Conservation (phyloP, 2,329 filamentous ascomycete genomes). For the Knufia fluminis region DNA sequence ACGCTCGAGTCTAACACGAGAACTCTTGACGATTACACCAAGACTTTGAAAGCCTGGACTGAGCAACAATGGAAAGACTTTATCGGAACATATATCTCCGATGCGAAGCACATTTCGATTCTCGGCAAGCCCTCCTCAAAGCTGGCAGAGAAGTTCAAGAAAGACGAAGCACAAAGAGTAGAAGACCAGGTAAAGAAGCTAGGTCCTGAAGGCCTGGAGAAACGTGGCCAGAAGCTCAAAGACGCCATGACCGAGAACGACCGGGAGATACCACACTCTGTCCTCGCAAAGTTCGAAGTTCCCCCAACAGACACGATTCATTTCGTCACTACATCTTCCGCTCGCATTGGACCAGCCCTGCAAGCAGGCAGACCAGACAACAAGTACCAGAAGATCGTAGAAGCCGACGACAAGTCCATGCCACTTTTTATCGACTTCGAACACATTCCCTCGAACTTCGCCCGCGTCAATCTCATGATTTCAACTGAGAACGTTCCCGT, state of each 20-base stretch:
- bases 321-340: slow-evolving; percentile 82
- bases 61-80: slow-evolving; percentile 78
- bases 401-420: slow-evolving; percentile 54
- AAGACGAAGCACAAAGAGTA: slow-evolving; percentile 68
- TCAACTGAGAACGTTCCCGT: slow-evolving; percentile 68
- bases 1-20: slow-evolving; percentile 52
- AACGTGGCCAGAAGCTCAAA: slow-evolving; percentile 66
- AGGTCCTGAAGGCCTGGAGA: slow-evolving; percentile 70
- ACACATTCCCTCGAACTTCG: slow-evolving; percentile 86
- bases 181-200: slow-evolving; percentile 69
- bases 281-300: slow-evolving; percentile 75
- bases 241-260: slow-evolving; percentile 83
- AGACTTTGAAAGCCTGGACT: slow-evolving; percentile 61
- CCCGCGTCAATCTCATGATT: slow-evolving; percentile 71
- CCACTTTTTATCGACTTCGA: slow-evolving; percentile 95
- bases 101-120: slow-evolving; percentile 79
- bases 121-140: slow-evolving; percentile 76
- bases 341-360: slow-evolving; percentile 68
- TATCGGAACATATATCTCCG: slow-evolving; percentile 71
- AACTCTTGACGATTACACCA: slow-evolving; percentile 49
- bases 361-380: slow-evolving; percentile 60
- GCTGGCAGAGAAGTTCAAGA: slow-evolving; percentile 71
- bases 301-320: slow-evolving; percentile 85
- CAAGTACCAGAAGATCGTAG: slow-evolving; percentile 64
- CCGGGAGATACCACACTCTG: slow-evolving; percentile 66